Base-by-base conservation (phyloP, 2,329 filamentous ascomycete species). In the Colletotrichum sp. region DNA sequence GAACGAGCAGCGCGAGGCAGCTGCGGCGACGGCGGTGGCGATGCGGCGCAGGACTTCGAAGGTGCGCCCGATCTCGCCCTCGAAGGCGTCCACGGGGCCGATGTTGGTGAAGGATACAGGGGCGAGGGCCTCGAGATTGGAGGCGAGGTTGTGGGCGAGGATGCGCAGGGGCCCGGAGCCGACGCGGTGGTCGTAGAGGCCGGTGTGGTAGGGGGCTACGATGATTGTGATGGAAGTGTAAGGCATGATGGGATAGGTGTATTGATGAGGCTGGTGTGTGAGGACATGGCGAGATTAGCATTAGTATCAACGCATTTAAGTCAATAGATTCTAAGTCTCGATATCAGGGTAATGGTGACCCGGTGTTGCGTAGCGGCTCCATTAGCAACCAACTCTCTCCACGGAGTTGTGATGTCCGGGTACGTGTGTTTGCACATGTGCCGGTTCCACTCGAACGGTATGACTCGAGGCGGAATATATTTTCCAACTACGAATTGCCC, bases 191-290 rank as follows among this genome's bases (percentile, higher is more conserved):
- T 85, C 79, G 52, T 79, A 81, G 36, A 82, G 71, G 43, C 85
- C 84, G 66, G 84, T 81, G 66, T 87, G 85, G 78, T 86, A 86
- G 0, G 85, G 85, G 0, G 83, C 83, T 32, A 81, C 80, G 69
- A 86, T 84, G 69, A 86, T 73, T 9, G 83, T 82, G 67, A 84
- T 78, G 24, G 81, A 82, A 10, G 36, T 67, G 8, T 26, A 43
- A 0, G 26, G 4, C 69, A 71, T 71, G 24, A 24, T 24, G 24
- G 24, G 24, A 24, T 24, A 24, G 24, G 24, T 24, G 24, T 24
- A 24, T 24, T 24, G 24, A 24, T 24, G 24, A 24, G 24, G 24
- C 24, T 24, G 18, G 38, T 4, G 38, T 12, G 18, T 0, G 38
- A n/a, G 38, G 18, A 43, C 16, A 6, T 43, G 4, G 0, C 9